A percentile compares a stretch with the other conserved stretches of the same genome.
These are phyloP conservation scores for Sporobolomyces pararoseus DNA, from an alignment of 768 basidiomycete genomes.

Conservation along the genomic window DNA sequence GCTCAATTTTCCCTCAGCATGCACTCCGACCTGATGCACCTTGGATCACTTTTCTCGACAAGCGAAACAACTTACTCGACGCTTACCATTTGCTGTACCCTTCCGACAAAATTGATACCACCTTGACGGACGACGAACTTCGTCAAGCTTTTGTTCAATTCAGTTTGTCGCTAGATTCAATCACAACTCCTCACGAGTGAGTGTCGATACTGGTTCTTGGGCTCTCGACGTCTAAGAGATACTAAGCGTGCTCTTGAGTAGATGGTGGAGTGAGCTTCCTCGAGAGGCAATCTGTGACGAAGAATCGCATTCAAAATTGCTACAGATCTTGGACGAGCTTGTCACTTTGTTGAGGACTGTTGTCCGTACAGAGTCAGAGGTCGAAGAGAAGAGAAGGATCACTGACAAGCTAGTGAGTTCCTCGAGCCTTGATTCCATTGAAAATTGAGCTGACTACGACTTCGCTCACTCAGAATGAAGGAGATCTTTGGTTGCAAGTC, in stretches of 20 bases:
- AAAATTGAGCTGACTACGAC: no score
- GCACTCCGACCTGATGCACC: constrained; percentile 1
- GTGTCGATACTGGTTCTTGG: background rate
- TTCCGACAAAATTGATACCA: background rate
- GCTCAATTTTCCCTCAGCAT: no score
- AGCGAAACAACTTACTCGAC: background rate
- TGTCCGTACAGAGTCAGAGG: no score
- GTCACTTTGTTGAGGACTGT: background rate
- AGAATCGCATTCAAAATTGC: background rate
- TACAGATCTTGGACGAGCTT: background rate
- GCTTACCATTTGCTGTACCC: background rate
- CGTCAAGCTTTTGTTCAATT: background rate
- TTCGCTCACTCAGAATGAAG: background rate
- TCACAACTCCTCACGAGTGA: constrained; percentile 12
- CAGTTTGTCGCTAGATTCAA: background rate
- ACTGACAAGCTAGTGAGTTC: no score
- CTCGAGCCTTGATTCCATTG: no score
- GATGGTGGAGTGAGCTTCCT: constrained; percentile 13
- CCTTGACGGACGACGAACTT: background rate
- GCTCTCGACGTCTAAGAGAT: background rate
- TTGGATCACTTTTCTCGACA: constrained; percentile 5
- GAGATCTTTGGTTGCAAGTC: background rate
- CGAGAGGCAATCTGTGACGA: background rate
- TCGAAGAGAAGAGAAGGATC: background rate
- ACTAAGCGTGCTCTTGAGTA: background rate